phyloP scores from a whole-genome alignment of 257 asterid genomes.

The Misopates orontium region DNA sequence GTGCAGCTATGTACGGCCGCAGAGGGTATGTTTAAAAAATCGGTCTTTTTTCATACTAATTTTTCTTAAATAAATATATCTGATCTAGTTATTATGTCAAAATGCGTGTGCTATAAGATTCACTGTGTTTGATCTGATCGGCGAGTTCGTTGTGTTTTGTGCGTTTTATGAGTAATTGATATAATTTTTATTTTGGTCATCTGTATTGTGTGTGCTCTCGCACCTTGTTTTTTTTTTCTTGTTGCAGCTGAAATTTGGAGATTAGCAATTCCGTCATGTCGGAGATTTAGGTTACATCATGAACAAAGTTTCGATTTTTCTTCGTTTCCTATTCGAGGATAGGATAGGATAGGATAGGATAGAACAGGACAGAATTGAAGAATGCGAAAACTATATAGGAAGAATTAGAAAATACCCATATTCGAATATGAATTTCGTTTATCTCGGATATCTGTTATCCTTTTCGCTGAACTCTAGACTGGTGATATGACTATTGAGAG shows the following conservation, averaged over 20 bases:
- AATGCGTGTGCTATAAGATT: not conserved
- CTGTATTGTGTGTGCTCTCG: not conserved
- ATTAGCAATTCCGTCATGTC: not conserved
- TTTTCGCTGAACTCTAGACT: no score
- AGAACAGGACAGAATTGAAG: not conserved
- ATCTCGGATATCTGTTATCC: not conserved
- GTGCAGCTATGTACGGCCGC: conserved; percentile 45
- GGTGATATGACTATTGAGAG: no score
- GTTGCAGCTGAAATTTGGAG: not conserved
- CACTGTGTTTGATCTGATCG: not conserved
- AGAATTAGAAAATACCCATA: not conserved
- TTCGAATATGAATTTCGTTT: not conserved
- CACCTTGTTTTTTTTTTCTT: not conserved
- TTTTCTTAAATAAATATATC: not conserved
- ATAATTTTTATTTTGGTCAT: not conserved
- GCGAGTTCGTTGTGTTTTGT: not conserved
- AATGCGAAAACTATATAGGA: not conserved
- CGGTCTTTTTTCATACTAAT: not conserved
- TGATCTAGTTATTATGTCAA: not conserved
- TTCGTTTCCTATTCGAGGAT: no score
- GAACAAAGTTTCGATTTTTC: not conserved
- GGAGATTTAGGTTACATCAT: not conserved
- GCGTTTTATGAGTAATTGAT: not conserved
- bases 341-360: no score
- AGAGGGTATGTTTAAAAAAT: conserved; percentile 43